phyloP scores from a whole-genome alignment of 2,329 filamentous ascomycete genomes.

The Talaromyces funiculosus region DNA sequence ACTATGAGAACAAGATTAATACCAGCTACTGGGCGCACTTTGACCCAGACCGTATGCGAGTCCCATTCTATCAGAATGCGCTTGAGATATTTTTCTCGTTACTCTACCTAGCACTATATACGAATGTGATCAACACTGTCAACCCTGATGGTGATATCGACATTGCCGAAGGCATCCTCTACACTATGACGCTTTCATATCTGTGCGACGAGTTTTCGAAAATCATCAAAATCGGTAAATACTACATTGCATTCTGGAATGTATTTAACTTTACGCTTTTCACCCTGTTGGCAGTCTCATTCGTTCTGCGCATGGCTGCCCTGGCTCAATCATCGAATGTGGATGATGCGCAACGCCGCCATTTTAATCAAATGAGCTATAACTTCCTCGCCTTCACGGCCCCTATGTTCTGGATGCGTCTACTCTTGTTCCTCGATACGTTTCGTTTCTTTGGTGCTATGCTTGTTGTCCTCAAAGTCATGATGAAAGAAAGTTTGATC shows the following conservation, averaged over 20 bases:
- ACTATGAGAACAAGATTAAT: slow-evolving; percentile 78
- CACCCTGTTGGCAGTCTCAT: slow-evolving; percentile 67
- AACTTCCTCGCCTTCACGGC: slow-evolving; percentile 90
- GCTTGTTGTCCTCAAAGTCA: slow-evolving; percentile 91
- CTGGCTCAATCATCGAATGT: slow-evolving; percentile 55
- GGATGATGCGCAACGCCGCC: slow-evolving; percentile 46
- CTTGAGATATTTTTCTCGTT: slow-evolving; percentile 81
- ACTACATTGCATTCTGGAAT: slow-evolving; percentile 95
- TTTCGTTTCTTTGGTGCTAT: slow-evolving; percentile 96
- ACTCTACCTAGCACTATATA: slow-evolving; percentile 79
- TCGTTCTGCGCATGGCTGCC: slow-evolving; percentile 73
- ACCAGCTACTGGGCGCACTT: slow-evolving; percentile 74
- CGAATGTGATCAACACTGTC: slow-evolving; percentile 86
- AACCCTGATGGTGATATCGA: slow-evolving; percentile 82
- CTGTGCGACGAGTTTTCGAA: slow-evolving; percentile 83
- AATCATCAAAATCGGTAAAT: slow-evolving; percentile 87
- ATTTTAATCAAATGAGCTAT: slow-evolving; percentile 78
- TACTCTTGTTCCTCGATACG: slow-evolving; percentile 87
- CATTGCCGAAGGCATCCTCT: slow-evolving; percentile 73
- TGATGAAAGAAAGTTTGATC: slow-evolving; percentile 91
- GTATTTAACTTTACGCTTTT: slow-evolving; percentile 87
- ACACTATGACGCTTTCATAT: slow-evolving; percentile 87
- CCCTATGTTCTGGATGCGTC: slow-evolving; percentile 93
- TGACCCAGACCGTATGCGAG: slow-evolving; percentile 89
- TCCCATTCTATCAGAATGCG: slow-evolving; percentile 85